Conservation (phyloP, 1,284 basidiomycete species). For the Heterobasidion occidentale region DNA sequence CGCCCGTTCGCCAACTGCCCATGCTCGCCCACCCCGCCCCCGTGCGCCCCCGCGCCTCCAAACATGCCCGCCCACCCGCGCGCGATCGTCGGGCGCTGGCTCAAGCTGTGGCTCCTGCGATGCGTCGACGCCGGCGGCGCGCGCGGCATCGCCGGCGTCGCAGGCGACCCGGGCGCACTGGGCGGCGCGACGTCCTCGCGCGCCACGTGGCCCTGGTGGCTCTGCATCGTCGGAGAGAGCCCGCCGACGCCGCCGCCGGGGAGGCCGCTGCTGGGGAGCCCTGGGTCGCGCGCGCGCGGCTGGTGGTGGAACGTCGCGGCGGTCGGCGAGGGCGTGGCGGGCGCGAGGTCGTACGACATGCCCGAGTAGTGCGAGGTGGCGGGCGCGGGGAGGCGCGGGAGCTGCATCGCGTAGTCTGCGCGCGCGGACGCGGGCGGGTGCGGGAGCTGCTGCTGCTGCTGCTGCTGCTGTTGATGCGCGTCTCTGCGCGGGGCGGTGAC, state of each 20-base stretch:
- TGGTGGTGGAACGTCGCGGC: constrained; percentile 42
- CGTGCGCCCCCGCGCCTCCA: constrained; percentile 24
- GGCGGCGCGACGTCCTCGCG: too few relatives aligned
- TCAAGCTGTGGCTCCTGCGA: constrained; percentile 69
- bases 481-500: constrained; percentile 17
- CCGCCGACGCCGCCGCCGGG: too few relatives aligned
- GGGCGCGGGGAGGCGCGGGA: constrained; percentile 76
- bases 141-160: constrained; percentile 36
- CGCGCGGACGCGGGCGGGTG: constrained; percentile 74
- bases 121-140: constrained; percentile 63
- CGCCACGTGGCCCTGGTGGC: constrained; percentile 16
- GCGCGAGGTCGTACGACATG: constrained; percentile 60
- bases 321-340: constrained; percentile 46
- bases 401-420: constrained; percentile 74
- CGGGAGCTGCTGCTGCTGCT: constrained; percentile 77
- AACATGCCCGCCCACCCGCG: constrained; percentile 39
- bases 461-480: constrained; percentile 37
- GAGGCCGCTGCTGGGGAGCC: constrained; percentile 17
- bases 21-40: constrained; percentile 26
- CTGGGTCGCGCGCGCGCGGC: constrained; percentile 50
- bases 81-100: constrained; percentile 51
- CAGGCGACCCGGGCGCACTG: constrained; percentile 16
- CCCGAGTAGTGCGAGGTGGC: constrained; percentile 73
- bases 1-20: constrained; percentile 22
- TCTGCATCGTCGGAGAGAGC: background rate